These are phyloP conservation scores for Debaryomyces fabryi DNA, from an alignment of 1,139 yeast genomes.

Conservation along the genomic window DNA sequence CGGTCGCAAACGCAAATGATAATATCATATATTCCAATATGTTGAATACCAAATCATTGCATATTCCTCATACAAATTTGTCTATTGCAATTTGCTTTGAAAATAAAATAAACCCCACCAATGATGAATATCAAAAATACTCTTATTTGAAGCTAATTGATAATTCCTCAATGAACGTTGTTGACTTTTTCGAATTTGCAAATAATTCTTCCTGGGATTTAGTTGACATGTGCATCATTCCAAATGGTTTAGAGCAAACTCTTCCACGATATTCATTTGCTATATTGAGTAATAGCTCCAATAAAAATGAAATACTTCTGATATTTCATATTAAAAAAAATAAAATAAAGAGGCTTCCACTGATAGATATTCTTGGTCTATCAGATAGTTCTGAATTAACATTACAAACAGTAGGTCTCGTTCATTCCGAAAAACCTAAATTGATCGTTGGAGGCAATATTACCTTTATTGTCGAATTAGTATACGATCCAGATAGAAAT, in stretches of 20 bases:
- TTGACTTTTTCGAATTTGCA: constrained; percentile 16
- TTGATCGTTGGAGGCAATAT: constrained; percentile 20
- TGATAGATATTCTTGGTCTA: constrained; percentile 16
- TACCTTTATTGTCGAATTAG: constrained; percentile 15
- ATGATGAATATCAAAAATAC: constrained; percentile 18
- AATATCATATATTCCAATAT: constrained; percentile 19
- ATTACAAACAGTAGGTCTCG: constrained; percentile 14
- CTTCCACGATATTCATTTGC: constrained; percentile 15
- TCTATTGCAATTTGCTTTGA: constrained; percentile 23
- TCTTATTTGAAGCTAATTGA: constrained; percentile 24
- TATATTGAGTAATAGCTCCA: constrained; percentile 17
- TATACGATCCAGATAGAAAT: constrained; percentile 1
- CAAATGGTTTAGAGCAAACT: background rate
- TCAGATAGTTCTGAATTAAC: constrained; percentile 14
- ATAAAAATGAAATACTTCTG: constrained; percentile 14
- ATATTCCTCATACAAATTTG: constrained; percentile 14
- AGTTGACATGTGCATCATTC: constrained; percentile 22
- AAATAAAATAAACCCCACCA: constrained; percentile 16
- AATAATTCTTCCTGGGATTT: constrained; percentile 19
- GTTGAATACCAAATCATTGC: constrained; percentile 19
- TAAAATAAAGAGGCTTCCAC: constrained; percentile 13
- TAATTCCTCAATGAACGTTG: constrained; percentile 14
- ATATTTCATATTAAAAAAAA: constrained; percentile 16
- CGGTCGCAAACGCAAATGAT: background rate
- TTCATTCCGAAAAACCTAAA: constrained; percentile 10